Evolutionary conservation across 305 asterid species (phyloP).

Genomic region (Rubia balearica): DNA sequence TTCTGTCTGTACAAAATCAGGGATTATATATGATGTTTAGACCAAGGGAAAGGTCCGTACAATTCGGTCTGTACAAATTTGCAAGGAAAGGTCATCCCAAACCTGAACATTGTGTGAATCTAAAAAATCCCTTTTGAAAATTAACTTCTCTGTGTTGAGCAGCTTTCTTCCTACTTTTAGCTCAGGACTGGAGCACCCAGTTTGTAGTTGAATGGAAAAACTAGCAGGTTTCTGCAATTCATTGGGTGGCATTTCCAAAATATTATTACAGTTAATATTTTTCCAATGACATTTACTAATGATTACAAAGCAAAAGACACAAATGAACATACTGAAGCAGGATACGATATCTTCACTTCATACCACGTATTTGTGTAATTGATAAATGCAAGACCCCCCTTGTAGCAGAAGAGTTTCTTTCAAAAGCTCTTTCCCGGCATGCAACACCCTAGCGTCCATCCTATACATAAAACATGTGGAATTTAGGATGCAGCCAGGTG

Average conservation of each 20-base stretch:
- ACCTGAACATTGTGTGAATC: background rate
- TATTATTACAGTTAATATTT: too few species aligned
- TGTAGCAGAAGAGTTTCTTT: constrained; percentile 57
- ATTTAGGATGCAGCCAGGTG: too few species aligned
- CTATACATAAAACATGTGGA: too few species aligned
- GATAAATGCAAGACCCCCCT: constrained; percentile 49
- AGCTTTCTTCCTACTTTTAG: constrained; percentile 3
- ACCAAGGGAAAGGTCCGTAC: too few species aligned
- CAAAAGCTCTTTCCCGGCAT: constrained; percentile 57
- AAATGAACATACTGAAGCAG: constrained; percentile 37
- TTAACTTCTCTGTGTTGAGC: constrained; percentile 11
- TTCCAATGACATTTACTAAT: too few species aligned
- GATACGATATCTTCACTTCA: constrained; percentile 90
- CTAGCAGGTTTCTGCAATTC: background rate
- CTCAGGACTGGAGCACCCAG: background rate
- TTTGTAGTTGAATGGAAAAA: constrained; percentile 5
- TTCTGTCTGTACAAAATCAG: constrained; percentile 35
- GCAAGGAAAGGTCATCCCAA: too few species aligned
- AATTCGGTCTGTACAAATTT: too few species aligned
- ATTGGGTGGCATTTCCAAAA: too few species aligned
- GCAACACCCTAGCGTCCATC: constrained; percentile 31
- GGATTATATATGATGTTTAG: constrained; percentile 1
- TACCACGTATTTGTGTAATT: constrained; percentile 58
- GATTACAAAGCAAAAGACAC: too few species aligned
- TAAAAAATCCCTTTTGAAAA: constrained; percentile 3